These are phyloP conservation scores for Flaveria ramosissima DNA, from an alignment of 129 eudicot species.

Conservation along the genomic window DNA sequence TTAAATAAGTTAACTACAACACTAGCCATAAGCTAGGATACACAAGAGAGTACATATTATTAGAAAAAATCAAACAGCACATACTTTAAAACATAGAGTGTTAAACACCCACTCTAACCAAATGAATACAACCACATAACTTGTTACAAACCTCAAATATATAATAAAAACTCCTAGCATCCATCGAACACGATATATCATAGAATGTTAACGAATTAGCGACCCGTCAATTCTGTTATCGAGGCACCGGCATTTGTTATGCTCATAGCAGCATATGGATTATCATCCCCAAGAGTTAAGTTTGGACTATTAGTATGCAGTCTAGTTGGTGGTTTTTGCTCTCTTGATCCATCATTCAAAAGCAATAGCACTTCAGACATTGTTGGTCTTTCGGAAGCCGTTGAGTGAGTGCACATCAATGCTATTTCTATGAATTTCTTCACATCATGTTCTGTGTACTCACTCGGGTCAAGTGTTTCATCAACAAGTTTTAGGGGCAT, in stretches of 20 bases:
- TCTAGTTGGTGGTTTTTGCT: conserved; percentile 40
- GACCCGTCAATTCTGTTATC: conserved; percentile 39
- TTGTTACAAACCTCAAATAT: no score
- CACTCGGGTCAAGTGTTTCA: conserved; percentile 49
- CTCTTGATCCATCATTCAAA: conserved; percentile 42
- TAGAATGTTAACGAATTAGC: conserved; percentile 14
- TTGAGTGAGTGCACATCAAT: conserved; percentile 63
- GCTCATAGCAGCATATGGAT: conserved; percentile 15
- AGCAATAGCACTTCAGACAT: conserved; percentile 76
- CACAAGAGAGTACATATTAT: background rate
- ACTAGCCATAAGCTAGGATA: background rate
- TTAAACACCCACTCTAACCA: background rate
- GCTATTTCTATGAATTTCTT: conserved; percentile 67
- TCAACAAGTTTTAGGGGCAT: conserved; percentile 51
- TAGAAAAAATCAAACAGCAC: background rate
- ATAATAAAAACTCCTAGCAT: background rate
- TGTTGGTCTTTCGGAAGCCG: conserved; percentile 57
- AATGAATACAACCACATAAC: background rate
- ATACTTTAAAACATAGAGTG: background rate
- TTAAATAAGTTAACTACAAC: background rate
- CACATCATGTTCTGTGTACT: conserved; percentile 48
- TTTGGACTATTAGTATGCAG: conserved; percentile 27
- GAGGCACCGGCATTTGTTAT: conserved; percentile 32
- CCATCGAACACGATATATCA: background rate
- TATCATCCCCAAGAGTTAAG: conserved; percentile 19